Evolutionary conservation across 2,329 filamentous ascomycete species (phyloP), one percentile per base, ranked within the genome.

Genomic region (Arachnomyces sp.): DNA sequence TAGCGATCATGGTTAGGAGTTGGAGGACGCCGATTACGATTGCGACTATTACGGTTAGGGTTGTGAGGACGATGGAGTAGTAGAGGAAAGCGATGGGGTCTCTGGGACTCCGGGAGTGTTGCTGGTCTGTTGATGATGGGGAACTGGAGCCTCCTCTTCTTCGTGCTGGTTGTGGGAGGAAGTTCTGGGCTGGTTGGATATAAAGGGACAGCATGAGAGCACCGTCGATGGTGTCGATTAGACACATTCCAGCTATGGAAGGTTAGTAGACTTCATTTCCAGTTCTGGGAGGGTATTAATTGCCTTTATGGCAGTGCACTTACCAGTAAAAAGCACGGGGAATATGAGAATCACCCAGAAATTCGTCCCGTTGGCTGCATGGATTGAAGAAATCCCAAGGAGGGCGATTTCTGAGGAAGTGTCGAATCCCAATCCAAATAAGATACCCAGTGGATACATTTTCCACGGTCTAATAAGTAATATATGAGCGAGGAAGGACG

Each of bases 261-360:
- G n/a, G 28, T 25, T 18, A 25, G 20, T 25, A 9, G n/a, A n/a
- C n/a, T n/a, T n/a, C n/a, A n/a, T n/a, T n/a, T n/a, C n/a, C n/a
- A n/a, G n/a, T n/a, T n/a, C n/a, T n/a, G n/a, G n/a, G n/a, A n/a
- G n/a, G n/a, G n/a, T n/a, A n/a, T n/a, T n/a, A n/a, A n/a, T n/a
- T n/a, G n/a, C n/a, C n/a, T n/a, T n/a, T n/a, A n/a, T n/a, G n/a
- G n/a, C n/a, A n/a, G n/a, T n/a, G n/a, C 11, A 56, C 70, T 57
- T 61, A 83, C 82, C 76, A 0, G 90, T 95, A 55, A 96, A 96
- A 1, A 96, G 67, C 1, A 90, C 61, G 0, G 92, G 92, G 43
- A 95, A 94, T 38, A 98, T 82, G 25, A 96, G 62, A 44, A 96
- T 96, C 11, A 95, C 68, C 92, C 92, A 98, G 44, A 96, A 82